Conservation (phyloP, 495 filamentous ascomycete genomes). For the Podospora tetraspora region DNA sequence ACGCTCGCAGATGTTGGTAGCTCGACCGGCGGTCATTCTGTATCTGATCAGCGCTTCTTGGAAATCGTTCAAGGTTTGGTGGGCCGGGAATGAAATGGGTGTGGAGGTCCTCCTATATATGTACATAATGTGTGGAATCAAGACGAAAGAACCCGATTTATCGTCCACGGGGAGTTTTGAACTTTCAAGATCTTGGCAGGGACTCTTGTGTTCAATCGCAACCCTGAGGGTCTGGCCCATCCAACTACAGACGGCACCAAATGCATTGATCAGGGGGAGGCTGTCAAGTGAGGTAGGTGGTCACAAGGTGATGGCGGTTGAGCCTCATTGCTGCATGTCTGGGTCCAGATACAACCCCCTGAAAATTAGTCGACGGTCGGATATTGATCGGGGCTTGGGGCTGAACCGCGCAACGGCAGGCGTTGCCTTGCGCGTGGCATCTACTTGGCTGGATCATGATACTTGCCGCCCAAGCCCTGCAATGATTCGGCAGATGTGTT, state of each 20-base stretch:
- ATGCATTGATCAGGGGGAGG: not conserved
- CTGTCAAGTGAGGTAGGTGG: too few species aligned
- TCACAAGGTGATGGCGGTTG: not conserved
- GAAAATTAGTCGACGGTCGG: not conserved
- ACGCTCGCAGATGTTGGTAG: not conserved
- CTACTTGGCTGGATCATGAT: not conserved
- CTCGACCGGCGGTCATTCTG: too few species aligned
- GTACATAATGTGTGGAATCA: too few species aligned
- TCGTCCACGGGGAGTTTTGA: too few species aligned
- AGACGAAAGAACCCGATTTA: too few species aligned
- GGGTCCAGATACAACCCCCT: not conserved
- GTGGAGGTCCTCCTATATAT: too few species aligned
- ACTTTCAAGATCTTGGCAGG: too few species aligned
- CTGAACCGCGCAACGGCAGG: not conserved
- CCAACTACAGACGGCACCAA: not conserved
- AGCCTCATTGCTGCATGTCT: not conserved
- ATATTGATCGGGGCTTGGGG: conserved; percentile 4
- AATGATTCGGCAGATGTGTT: not conserved
- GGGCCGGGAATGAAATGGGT: too few species aligned
- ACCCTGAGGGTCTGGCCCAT: not conserved
- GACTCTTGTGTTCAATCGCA: not conserved
- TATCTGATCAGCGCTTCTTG: too few species aligned
- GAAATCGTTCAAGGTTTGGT: too few species aligned
- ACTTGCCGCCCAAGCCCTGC: not conserved
- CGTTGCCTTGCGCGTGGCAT: not conserved